A percentile compares a stretch with the other conserved stretches of the same genome.
phyloP scores from a whole-genome alignment of 169 alveolate species.

The Eimeria sp. region DNA sequence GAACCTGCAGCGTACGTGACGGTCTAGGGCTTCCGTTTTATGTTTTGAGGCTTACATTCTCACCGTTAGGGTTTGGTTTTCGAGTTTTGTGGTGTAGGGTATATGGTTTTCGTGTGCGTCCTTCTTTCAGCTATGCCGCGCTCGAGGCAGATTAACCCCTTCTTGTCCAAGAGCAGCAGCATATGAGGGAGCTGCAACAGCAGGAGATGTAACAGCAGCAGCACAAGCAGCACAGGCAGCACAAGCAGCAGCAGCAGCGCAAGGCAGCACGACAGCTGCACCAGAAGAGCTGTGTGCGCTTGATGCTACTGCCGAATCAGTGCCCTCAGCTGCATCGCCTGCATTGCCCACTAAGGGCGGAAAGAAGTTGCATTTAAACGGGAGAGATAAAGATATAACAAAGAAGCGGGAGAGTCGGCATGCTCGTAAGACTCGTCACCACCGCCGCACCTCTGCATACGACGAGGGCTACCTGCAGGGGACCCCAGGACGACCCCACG shows the following conservation, averaged over 20 bases:
- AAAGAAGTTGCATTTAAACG: neutral
- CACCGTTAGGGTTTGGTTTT: neutral
- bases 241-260: conserved; percentile 14
- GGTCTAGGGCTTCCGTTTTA: neutral
- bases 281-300: neutral
- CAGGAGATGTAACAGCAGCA: conserved; percentile 3
- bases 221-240: neutral
- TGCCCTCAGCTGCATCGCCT: neutral
- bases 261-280: neutral
- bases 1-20: conserved; percentile 12
- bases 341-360: neutral
- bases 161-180: neutral
- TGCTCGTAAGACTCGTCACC: neutral
- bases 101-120: neutral
- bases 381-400: neutral
- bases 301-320: neutral
- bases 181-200: conserved; percentile 2
- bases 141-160: conserved; percentile 13
- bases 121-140: neutral
- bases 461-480: neutral
- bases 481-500: conserved; percentile 6
- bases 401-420: neutral
- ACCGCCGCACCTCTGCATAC: neutral
- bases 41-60: neutral
- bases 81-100: neutral